A percentile compares a stretch with the other conserved stretches of the same genome.
These are phyloP conservation scores for Ceratocystis cubensis DNA, from an alignment of 2,329 filamentous ascomycete species.

Conservation along the genomic window DNA sequence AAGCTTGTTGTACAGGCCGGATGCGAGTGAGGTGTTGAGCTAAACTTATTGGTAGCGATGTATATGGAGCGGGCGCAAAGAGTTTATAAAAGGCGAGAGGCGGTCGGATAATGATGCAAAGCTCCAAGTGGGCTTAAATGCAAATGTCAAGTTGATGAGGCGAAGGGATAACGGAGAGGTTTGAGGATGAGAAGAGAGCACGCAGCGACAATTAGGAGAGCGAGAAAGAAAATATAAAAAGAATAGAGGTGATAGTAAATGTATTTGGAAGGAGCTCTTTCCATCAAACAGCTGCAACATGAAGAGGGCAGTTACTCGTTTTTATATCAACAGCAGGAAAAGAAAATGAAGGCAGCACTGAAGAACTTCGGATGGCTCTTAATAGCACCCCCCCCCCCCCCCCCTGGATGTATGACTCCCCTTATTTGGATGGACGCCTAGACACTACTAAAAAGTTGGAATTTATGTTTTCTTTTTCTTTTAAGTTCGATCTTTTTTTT, in stretches of 20 bases:
- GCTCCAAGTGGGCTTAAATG: not conserved
- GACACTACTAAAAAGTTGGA: not conserved
- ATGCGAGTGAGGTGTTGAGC: not conserved
- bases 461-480: not conserved
- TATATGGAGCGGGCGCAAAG: not conserved
- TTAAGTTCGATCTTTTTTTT: not conserved
- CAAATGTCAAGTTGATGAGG: no score
- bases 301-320: slow-evolving; percentile 5
- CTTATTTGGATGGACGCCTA: not conserved
- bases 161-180: no score
- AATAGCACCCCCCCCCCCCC: not conserved
- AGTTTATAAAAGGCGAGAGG: not conserved
- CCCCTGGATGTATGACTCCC: not conserved
- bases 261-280: not conserved
- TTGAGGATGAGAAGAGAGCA: not conserved
- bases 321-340: not conserved
- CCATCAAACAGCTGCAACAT: not conserved
- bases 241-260: not conserved
- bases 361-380: not conserved
- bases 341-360: not conserved
- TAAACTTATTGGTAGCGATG: not conserved
- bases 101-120: not conserved
- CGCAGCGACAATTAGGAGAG: no score
- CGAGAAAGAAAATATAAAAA: not conserved
- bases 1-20: not conserved